Evolutionary conservation across 495 filamentous ascomycete species (phyloP).

Genomic region (Talaromyces wortmannii): DNA sequence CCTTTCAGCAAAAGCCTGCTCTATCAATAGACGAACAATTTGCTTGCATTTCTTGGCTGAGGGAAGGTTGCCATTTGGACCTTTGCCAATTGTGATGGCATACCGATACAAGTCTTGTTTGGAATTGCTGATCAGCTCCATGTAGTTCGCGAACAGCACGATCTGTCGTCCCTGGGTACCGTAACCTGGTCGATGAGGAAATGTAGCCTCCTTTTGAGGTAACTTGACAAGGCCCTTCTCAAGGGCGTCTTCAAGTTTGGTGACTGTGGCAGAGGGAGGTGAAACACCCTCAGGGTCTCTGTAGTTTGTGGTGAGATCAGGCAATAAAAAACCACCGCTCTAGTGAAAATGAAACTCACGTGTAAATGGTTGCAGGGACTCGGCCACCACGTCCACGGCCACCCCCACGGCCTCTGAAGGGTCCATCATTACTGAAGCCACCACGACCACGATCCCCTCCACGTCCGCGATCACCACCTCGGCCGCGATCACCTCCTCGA

Average conservation of each 20-base stretch:
- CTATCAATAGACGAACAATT: slow-evolving; percentile 46
- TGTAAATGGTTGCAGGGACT: background rate
- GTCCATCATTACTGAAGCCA: slow-evolving; percentile 2
- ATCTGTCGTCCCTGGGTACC: slow-evolving; percentile 45
- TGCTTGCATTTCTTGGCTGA: slow-evolving; percentile 46
- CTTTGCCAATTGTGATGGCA: slow-evolving; percentile 17
- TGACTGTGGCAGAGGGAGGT: background rate
- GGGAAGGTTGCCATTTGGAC: slow-evolving; percentile 20
- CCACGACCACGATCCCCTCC: slow-evolving; percentile 9
- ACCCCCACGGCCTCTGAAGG: background rate
- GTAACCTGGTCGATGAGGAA: slow-evolving; percentile 45
- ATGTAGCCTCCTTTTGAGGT: background rate
- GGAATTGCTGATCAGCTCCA: slow-evolving; percentile 38
- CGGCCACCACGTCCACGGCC: background rate
- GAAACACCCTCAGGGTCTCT: too few species aligned
- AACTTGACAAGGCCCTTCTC: too few species aligned
- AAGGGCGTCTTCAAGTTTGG: background rate
- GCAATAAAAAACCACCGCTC: too few species aligned
- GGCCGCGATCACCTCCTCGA: slow-evolving; percentile 5
- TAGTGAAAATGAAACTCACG: too few species aligned
- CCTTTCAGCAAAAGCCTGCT: slow-evolving; percentile 22
- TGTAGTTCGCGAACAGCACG: slow-evolving; percentile 59
- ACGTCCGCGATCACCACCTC: slow-evolving; percentile 13
- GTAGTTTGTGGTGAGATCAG: too few species aligned
- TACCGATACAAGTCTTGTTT: slow-evolving; percentile 29